Evolutionary conservation across 2,329 filamentous ascomycete genomes (phyloP).

Genomic region (Sphaerulina populicola): DNA sequence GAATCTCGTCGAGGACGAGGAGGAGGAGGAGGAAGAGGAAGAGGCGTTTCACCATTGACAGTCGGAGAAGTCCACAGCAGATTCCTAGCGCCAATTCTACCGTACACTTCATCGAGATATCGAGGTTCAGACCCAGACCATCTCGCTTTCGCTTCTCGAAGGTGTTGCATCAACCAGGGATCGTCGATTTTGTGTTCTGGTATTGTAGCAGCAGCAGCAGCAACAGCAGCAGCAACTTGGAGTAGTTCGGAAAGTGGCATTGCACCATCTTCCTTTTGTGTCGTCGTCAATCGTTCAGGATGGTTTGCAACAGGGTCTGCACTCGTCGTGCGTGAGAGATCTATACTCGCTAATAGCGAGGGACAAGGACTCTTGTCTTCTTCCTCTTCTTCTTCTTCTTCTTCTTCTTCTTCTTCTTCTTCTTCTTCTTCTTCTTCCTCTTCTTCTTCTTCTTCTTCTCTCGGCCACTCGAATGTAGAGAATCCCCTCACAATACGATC

Average conservation of each 20-base stretch:
- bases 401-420: background rate
- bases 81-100: too few species aligned
- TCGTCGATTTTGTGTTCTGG: background rate
- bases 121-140: background rate
- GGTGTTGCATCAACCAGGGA: background rate
- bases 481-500: constrained; percentile 4
- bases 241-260: constrained; percentile 1
- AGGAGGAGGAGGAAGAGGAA: too few species aligned
- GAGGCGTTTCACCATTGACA: too few species aligned
- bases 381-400: background rate
- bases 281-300: background rate
- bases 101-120: background rate
- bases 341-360: background rate
- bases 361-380: background rate
- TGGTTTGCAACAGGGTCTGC: too few species aligned
- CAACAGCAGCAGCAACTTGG: background rate
- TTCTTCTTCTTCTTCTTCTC: background rate
- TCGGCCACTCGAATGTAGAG: constrained; percentile 8
- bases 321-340: too few species aligned
- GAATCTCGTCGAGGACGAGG: too few species aligned
- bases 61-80: too few species aligned
- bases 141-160: background rate
- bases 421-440: background rate
- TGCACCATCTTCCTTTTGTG: background rate
- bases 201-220: background rate